phyloP scores from a whole-genome alignment of 257 asterid genomes.

The Paraleonurus japonicus region DNA sequence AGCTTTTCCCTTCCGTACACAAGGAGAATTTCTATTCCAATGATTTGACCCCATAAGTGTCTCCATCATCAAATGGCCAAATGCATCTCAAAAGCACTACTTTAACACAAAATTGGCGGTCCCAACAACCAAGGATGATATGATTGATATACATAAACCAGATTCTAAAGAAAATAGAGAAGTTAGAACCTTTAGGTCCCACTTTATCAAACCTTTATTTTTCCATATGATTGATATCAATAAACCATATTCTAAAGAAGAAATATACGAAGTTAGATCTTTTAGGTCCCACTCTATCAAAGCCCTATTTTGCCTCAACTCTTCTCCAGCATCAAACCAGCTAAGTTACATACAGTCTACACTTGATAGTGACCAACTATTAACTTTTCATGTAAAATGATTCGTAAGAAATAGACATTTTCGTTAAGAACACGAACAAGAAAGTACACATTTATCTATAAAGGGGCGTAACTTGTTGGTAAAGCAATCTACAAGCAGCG shows the following conservation, averaged over 20 bases:
- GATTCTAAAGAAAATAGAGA: background rate
- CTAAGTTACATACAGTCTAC: background rate
- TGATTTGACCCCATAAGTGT: background rate
- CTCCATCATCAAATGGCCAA: background rate
- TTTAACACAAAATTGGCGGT: background rate
- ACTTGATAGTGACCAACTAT: background rate
- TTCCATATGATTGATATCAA: background rate
- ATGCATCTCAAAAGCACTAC: background rate
- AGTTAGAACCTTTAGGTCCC: background rate
- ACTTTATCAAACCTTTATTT: background rate
- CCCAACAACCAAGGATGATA: background rate
- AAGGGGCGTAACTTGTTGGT: background rate
- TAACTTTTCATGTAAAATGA: background rate
- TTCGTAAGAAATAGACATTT: background rate
- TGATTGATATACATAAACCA: background rate
- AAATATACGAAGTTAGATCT: background rate
- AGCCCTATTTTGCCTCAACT: background rate
- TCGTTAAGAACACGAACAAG: slow-evolving; percentile 1
- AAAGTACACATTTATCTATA: background rate
- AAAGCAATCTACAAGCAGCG: background rate
- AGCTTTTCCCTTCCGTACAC: background rate
- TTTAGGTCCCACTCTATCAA: background rate
- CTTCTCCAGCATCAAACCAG: slow-evolving; percentile 1
- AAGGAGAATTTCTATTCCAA: background rate
- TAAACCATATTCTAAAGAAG: background rate